Base-by-base conservation (phyloP, 805 yeast species). In the Lachancea thermotolerans region DNA sequence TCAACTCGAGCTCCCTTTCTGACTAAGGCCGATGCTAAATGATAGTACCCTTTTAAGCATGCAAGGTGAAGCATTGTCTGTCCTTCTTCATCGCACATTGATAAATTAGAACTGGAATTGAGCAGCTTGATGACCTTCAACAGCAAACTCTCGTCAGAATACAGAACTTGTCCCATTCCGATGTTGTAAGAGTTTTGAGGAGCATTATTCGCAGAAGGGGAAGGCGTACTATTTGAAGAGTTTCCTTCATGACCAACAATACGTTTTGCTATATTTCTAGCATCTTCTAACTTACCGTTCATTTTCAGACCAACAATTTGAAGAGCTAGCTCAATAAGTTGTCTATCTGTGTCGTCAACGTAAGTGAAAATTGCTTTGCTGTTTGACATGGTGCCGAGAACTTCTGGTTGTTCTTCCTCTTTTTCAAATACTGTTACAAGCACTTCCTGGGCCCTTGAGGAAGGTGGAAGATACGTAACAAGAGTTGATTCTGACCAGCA, bases 401-500 rank as follows among this genome's bases (percentile, higher is more conserved):
- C 30, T 12, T 45, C 48, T 17, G 49, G 46, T 25, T 44, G 21
- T 2, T 39, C 41, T 6, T 27, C 52, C 10, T 44, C 48, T 16
- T 41, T 44, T 16, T 46, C 17, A 59, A 77, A 80, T 52, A 93
- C 83, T n/a, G 90, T 77, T 2, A 93, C 97, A 45, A 85, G 71
- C 2, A 93, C 99, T 53, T 90, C 95, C 0, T 98, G 98, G 0
- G 96, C 83, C 47, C 77, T 79, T 10, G 82, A 67, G 1, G 97
- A 86, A 2, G 99, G 97, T 2, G 99, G 99, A 41, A 93, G 70
- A 56, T 85, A 88, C 0, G 98, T 88, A 2, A 93, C 95, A 44
- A 93, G 85, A 0, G 99, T 93, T 1, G 93, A 76, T 34, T 85
- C 93, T 39, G 95, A 86, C 99, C 99, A 93, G 65, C 95, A 90